A percentile compares a stretch with the other conserved stretches of the same genome.
phyloP scores from a whole-genome alignment of 805 yeast genomes.

The Cyberlindnera mrakii region DNA sequence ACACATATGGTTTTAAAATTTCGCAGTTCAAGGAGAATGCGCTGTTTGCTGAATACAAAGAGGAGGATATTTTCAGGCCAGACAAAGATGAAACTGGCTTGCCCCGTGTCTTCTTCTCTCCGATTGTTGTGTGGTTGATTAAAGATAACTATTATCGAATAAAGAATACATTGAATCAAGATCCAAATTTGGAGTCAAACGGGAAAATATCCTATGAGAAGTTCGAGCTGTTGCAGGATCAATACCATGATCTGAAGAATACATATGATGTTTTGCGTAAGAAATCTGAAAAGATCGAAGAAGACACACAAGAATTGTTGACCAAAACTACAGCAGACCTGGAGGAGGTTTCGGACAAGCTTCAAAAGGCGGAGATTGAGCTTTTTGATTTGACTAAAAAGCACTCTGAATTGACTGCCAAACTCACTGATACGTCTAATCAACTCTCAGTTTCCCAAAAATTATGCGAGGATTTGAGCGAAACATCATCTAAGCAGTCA shows the following conservation, averaged over 20 bases:
- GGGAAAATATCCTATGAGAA: conserved; percentile 55
- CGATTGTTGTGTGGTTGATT: conserved; percentile 55
- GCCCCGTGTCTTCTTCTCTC: conserved; percentile 74
- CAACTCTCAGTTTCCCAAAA: conserved; percentile 24
- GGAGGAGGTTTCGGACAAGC: conserved; percentile 6
- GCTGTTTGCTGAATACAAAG: conserved; percentile 50
- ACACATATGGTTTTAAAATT: conserved; percentile 68
- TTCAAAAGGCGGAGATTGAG: conserved; percentile 10
- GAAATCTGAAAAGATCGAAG: conserved; percentile 26
- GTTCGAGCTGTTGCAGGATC: conserved; percentile 28
- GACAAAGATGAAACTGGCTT: conserved; percentile 76
- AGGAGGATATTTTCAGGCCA: conserved; percentile 41
- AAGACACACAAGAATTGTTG: conserved; percentile 19
- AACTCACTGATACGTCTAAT: background rate
- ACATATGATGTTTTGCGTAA: conserved; percentile 29
- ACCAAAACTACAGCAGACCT: conserved; percentile 11
- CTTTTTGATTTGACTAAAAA: conserved; percentile 15
- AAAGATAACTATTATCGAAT: conserved; percentile 68
- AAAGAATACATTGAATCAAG: conserved; percentile 62
- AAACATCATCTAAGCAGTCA: conserved; percentile 29
- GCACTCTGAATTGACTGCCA: conserved; percentile 18
- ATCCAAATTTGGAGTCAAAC: conserved; percentile 69
- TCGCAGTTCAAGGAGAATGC: conserved; percentile 63
- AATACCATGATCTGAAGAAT: conserved; percentile 30
- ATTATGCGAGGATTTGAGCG: conserved; percentile 28